These are phyloP conservation scores for Wallacemonas sp. DNA, from an alignment of 208 protist species.

Conservation along the genomic window DNA sequence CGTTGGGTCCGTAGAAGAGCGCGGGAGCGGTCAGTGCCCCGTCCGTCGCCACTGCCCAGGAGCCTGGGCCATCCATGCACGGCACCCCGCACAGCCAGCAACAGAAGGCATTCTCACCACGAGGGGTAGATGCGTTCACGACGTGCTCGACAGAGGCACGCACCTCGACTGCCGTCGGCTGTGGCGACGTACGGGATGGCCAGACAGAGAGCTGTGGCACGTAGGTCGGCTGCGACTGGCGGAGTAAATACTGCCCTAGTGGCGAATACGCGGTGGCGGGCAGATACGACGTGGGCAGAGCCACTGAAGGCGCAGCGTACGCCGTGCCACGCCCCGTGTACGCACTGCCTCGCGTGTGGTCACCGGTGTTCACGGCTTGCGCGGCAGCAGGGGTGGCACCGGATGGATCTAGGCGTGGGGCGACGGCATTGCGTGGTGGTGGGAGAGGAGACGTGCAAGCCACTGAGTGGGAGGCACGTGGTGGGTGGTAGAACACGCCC, in stretches of 20 bases:
- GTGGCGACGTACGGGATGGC: no score
- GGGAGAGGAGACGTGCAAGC: background rate
- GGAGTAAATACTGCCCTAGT: background rate
- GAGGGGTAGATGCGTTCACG: background rate
- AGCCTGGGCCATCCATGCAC: conserved; percentile 20
- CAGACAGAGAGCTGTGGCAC: no score
- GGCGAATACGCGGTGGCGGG: background rate
- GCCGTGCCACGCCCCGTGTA: no score
- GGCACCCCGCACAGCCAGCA: conserved; percentile 56
- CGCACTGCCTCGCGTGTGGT: no score
- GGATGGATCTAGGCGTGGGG: background rate
- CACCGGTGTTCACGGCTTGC: no score
- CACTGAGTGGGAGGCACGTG: background rate
- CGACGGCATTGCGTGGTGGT: background rate
- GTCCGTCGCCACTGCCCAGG: conserved; percentile 12
- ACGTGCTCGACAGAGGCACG: no score
- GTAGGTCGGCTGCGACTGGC: background rate
- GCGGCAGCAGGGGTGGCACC: no score
- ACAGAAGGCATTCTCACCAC: no score
- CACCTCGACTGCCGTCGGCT: no score
- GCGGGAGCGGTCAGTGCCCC: background rate
- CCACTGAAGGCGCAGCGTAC: no score
- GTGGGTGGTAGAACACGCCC: background rate
- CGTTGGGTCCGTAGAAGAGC: conserved; percentile 19
- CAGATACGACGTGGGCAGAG: background rate